Conservation (phyloP, 2,329 filamentous ascomycete species). For the Pseudogymnoascus pannorum region DNA sequence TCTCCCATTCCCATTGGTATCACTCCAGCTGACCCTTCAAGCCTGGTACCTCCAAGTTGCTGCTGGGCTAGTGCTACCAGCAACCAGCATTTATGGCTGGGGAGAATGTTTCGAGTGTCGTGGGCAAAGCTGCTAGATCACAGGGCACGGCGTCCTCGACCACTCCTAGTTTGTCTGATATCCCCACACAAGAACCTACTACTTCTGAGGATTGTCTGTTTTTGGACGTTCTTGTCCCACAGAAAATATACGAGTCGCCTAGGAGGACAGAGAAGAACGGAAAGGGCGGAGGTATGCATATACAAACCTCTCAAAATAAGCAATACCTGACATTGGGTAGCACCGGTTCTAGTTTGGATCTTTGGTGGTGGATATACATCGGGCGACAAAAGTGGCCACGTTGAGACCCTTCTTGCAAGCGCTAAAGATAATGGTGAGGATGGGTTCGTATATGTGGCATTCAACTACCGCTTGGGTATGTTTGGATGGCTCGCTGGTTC, state of each 20-base stretch:
- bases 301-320: neutral
- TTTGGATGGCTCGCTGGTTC: slow-evolving; percentile 33
- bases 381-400: slow-evolving; percentile 34
- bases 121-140: neutral
- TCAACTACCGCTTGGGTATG: slow-evolving; percentile 32
- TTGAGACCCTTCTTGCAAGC: slow-evolving; percentile 33
- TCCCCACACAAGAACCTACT: neutral
- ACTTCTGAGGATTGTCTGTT: slow-evolving; percentile 25
- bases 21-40: neutral
- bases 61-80: neutral
- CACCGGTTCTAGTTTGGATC: slow-evolving; percentile 43
- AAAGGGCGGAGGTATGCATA: neutral
- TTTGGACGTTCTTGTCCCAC: slow-evolving; percentile 40
- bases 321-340: neutral
- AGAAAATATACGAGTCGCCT: slow-evolving; percentile 28
- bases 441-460: slow-evolving; percentile 30
- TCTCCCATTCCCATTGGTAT: neutral
- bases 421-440: slow-evolving; percentile 25
- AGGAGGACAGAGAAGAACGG: neutral
- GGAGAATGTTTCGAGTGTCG: neutral
- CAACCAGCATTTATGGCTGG: neutral
- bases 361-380: slow-evolving; percentile 42
- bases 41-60: neutral
- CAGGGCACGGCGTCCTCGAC: neutral
- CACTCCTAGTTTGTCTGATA: neutral